Conservation (phyloP, 1,284 basidiomycete genomes). For the Ceratobasidium sp. region DNA sequence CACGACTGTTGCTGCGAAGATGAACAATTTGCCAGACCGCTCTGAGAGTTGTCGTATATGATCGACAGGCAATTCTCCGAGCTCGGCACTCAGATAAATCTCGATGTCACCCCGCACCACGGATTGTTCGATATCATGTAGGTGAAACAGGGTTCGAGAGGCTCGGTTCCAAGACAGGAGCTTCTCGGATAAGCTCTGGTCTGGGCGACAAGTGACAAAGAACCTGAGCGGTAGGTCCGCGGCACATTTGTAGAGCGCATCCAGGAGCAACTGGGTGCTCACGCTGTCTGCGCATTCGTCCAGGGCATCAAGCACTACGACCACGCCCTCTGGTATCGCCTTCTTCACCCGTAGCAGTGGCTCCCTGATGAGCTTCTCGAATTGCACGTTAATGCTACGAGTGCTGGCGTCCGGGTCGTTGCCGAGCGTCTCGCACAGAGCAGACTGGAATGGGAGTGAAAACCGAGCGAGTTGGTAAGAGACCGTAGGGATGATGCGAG, state of each 20-base stretch:
- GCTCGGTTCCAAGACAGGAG: neutral
- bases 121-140: too few relatives aligned
- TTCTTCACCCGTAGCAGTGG: neutral
- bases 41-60: neutral
- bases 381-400: slow-evolving; percentile 50
- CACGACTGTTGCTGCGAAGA: slow-evolving; percentile 16
- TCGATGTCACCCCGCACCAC: slow-evolving; percentile 8
- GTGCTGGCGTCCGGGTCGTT: slow-evolving; percentile 49
- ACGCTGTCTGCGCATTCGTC: slow-evolving; percentile 54
- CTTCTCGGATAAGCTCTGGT: slow-evolving; percentile 43
- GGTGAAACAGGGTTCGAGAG: neutral
- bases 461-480: slow-evolving; percentile 53
- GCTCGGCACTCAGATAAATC: neutral
- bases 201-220: slow-evolving; percentile 55
- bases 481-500: slow-evolving; percentile 48
- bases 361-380: slow-evolving; percentile 48
- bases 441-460: slow-evolving; percentile 2
- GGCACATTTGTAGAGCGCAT: slow-evolving; percentile 51
- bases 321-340: neutral
- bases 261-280: slow-evolving; percentile 47
- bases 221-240: slow-evolving; percentile 53
- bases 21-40: slow-evolving; percentile 12
- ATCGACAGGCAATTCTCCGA: neutral
- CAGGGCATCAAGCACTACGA: slow-evolving; percentile 52
- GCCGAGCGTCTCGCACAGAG: neutral